Conservation (phyloP, 2,329 filamentous ascomycete species). For the Cercospora sp. region DNA sequence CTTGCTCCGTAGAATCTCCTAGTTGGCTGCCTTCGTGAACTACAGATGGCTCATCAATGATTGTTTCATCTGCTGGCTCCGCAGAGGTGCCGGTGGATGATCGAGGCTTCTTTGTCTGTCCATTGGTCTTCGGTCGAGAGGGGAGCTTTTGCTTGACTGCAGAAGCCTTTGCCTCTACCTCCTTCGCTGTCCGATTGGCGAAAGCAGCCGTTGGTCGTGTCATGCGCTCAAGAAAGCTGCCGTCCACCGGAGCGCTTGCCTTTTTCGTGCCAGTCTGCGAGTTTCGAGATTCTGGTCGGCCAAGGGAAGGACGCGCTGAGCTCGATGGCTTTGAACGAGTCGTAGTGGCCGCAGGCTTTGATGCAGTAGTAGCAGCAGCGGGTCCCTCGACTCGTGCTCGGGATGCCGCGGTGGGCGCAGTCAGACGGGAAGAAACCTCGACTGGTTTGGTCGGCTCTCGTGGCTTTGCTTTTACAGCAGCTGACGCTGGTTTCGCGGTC, state of each 20-base stretch:
- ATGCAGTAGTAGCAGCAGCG: conserved; percentile 24
- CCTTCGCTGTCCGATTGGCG: conserved; percentile 63
- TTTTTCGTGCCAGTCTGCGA: conserved; percentile 41
- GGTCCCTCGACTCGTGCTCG: conserved; percentile 58
- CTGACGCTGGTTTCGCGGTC: conserved; percentile 22
- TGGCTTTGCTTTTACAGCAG: conserved; percentile 46
- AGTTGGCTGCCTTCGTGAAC: conserved; percentile 11
- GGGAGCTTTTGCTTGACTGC: conserved; percentile 29
- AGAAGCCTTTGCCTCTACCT: conserved; percentile 48
- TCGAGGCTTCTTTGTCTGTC: conserved; percentile 18
- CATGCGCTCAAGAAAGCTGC: conserved; percentile 77
- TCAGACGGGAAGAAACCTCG: conserved; percentile 66
- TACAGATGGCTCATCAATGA: conserved; percentile 19
- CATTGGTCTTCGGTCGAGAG: conserved; percentile 23
- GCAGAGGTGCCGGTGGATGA: conserved; percentile 9
- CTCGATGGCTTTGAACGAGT: conserved; percentile 36
- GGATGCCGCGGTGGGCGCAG: conserved; percentile 69
- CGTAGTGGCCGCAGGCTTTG: conserved; percentile 35
- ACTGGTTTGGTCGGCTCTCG: conserved; percentile 70
- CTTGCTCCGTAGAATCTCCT: conserved; percentile 5
- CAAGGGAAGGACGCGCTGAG: conserved; percentile 41
- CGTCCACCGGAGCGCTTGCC: conserved; percentile 61
- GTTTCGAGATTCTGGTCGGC: conserved; percentile 51
- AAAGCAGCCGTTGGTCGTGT: conserved; percentile 74
- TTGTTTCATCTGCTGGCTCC: conserved; percentile 7